Conservation (phyloP, 2,329 filamentous ascomycete genomes). For the Trichoderma koningii region DNA sequence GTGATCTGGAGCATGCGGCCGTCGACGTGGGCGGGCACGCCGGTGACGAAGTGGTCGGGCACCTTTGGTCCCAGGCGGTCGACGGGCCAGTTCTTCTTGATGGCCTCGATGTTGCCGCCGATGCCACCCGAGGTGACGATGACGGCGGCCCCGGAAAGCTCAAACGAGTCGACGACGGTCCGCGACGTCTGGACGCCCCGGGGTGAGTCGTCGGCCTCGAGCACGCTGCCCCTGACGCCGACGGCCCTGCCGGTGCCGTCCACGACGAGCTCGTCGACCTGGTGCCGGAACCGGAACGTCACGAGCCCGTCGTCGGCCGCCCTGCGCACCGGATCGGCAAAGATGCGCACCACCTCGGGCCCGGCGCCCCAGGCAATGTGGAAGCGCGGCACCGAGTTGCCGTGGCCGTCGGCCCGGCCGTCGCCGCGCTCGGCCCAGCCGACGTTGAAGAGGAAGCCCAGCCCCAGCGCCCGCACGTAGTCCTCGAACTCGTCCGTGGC, state of each 20-base stretch:
- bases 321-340: conserved; percentile 56
- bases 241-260: conserved; percentile 54
- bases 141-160: conserved; percentile 55
- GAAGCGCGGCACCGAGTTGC: conserved; percentile 65
- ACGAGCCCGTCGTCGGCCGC: conserved; percentile 57
- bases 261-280: conserved; percentile 58
- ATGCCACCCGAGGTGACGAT: conserved; percentile 61
- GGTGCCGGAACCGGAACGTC: conserved; percentile 57
- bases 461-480: conserved; percentile 56
- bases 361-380: conserved; percentile 64
- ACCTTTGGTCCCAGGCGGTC: conserved; percentile 59
- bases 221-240: conserved; percentile 56
- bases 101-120: conserved; percentile 61
- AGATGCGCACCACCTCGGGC: conserved; percentile 60
- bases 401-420: conserved; percentile 58
- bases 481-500: conserved; percentile 59
- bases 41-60: conserved; percentile 59
- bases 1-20: conserved; percentile 63
- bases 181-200: conserved; percentile 57
- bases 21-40: conserved; percentile 65
- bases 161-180: conserved; percentile 53
- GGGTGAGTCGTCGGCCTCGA: conserved; percentile 52
- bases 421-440: conserved; percentile 64
- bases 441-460: conserved; percentile 56
- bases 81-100: conserved; percentile 59